These are phyloP conservation scores for Corymbia citriodora DNA, from an alignment of 441 rosid genomes.

Conservation along the genomic window DNA sequence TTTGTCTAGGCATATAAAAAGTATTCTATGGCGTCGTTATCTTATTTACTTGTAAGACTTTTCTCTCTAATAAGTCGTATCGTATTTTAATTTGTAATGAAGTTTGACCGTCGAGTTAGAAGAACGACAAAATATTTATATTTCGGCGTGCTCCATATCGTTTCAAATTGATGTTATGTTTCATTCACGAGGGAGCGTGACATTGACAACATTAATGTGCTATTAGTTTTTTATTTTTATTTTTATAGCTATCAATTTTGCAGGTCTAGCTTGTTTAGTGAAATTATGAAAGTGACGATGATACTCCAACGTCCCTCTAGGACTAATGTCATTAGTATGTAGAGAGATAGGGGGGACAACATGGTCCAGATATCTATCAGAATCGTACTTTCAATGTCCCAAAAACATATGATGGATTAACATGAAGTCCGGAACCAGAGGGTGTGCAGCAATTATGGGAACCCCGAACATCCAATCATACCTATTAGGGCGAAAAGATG, in stretches of 20 bases:
- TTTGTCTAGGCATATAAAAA: not conserved
- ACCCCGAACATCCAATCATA: not conserved
- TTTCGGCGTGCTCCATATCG: not conserved
- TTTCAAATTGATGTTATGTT: not conserved
- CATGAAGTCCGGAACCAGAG: not conserved
- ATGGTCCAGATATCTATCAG: not conserved
- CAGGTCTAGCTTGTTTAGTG: not conserved
- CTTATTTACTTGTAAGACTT: not conserved
- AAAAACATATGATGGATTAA: not conserved
- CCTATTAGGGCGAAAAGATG: not conserved
- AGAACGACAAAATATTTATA: not conserved
- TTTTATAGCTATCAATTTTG: not conserved
- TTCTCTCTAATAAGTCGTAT: not conserved
- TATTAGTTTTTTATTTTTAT: not conserved
- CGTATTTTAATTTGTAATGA: not conserved
- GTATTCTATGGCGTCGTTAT: not conserved
- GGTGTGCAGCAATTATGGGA: not conserved
- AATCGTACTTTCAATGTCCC: not conserved
- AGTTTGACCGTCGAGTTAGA: not conserved
- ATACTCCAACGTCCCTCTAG: not conserved
- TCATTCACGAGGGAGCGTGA: not conserved
- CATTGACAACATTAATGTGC: not conserved
- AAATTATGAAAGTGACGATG: not conserved
- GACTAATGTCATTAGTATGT: not conserved
- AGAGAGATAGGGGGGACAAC: not conserved